A percentile compares a stretch with the other conserved stretches of the same genome.
Evolutionary conservation across 2,329 filamentous ascomycete species (phyloP).

Genomic region (Aspergillus luchuensis): DNA sequence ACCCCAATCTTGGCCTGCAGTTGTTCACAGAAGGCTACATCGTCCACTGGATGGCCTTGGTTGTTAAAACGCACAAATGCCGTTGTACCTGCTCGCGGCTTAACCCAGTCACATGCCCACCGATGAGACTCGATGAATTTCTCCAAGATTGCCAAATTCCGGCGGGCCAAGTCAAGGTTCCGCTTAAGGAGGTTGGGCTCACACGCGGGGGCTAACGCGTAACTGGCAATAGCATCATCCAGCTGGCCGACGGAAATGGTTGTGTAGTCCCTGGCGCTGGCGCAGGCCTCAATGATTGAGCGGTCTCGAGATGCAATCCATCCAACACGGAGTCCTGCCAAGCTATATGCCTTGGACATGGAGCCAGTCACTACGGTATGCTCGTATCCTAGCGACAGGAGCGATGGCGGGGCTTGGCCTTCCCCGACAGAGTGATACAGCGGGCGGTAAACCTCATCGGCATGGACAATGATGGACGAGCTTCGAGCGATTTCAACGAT

Average conservation of each 20-base stretch:
- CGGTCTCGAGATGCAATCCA: slow-evolving; percentile 74
- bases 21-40: slow-evolving; percentile 67
- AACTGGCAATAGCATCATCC: slow-evolving; percentile 76
- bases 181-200: slow-evolving; percentile 64
- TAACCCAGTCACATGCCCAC: slow-evolving; percentile 68
- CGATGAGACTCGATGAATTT: slow-evolving; percentile 51
- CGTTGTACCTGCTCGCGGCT: slow-evolving; percentile 79
- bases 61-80: slow-evolving; percentile 69
- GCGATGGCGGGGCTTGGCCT: slow-evolving; percentile 62
- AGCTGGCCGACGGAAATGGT: slow-evolving; percentile 83
- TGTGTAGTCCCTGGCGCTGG: slow-evolving; percentile 74
- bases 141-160: slow-evolving; percentile 69
- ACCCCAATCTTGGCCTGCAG: slow-evolving; percentile 68
- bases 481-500: slow-evolving; percentile 65
- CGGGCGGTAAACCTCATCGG: slow-evolving; percentile 81
- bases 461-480: slow-evolving; percentile 66
- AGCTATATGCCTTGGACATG: slow-evolving; percentile 80
- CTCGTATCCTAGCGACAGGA: slow-evolving; percentile 70
- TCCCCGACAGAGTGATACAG: slow-evolving; percentile 69
- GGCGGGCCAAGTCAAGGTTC: slow-evolving; percentile 68
- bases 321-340: slow-evolving; percentile 79
- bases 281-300: slow-evolving; percentile 64
- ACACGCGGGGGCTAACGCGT: slow-evolving; percentile 67
- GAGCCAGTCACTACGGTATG: slow-evolving; percentile 74
- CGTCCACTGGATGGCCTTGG: slow-evolving; percentile 64